Evolutionary conservation across 2,329 filamentous ascomycete species (phyloP).

Genomic region (Hyphodiscus sp.): DNA sequence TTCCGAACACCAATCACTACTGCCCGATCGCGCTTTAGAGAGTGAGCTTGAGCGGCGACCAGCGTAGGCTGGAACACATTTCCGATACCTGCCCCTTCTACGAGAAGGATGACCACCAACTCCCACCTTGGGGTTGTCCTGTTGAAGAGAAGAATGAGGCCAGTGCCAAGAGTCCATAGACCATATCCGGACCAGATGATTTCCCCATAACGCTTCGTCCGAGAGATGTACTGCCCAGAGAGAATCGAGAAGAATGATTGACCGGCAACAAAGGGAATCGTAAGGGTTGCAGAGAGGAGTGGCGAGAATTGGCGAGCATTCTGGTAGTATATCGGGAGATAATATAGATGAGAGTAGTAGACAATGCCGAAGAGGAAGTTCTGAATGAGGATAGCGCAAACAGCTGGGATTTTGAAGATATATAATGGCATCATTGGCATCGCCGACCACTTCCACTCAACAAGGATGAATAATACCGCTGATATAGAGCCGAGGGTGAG

Average conservation of each 20-base stretch:
- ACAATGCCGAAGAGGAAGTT: slow-evolving; percentile 54
- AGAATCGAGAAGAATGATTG: slow-evolving; percentile 41
- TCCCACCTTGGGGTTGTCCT: slow-evolving; percentile 38
- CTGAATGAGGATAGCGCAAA: slow-evolving; percentile 49
- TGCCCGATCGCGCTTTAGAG: slow-evolving; percentile 49
- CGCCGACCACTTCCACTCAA: slow-evolving; percentile 48
- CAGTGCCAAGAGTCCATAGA: slow-evolving; percentile 42
- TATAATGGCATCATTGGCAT: slow-evolving; percentile 53
- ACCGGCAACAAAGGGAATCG: slow-evolving; percentile 41
- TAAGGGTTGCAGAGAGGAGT: slow-evolving; percentile 43
- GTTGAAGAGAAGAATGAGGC: slow-evolving; percentile 45
- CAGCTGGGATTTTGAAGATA: slow-evolving; percentile 47
- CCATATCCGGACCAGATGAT: slow-evolving; percentile 41
- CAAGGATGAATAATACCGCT: slow-evolving; percentile 43
- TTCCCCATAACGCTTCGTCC: slow-evolving; percentile 49
- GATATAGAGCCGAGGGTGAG: slow-evolving; percentile 42
- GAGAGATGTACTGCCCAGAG: slow-evolving; percentile 52
- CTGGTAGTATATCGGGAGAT: slow-evolving; percentile 54
- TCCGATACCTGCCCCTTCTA: slow-evolving; percentile 49
- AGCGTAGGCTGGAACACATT: slow-evolving; percentile 42
- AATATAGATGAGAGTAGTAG: slow-evolving; percentile 55
- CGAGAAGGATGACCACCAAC: slow-evolving; percentile 43
- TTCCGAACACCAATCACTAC: slow-evolving; percentile 58
- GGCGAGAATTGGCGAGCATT: slow-evolving; percentile 37
- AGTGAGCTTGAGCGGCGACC: slow-evolving; percentile 52